Evolutionary conservation across 257 asterid species (phyloP), one percentile per base, ranked within the genome.

Genomic region (Jasminum sambac): DNA sequence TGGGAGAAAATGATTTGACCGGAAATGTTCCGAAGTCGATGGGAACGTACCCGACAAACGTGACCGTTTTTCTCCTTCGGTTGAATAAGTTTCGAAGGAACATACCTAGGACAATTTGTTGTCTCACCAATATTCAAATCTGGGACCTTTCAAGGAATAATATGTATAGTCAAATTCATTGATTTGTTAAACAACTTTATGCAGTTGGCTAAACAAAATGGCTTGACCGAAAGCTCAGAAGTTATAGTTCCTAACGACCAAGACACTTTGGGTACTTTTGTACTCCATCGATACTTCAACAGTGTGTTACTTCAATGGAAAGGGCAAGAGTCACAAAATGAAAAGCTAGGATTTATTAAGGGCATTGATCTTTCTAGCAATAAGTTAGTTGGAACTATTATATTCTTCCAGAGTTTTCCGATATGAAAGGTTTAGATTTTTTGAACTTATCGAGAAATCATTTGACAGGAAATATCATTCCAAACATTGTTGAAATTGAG

Each of bases 401-500:
- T 21, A 21, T 82, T 3, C 86, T 82, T 0, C 10, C n/a, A 8
- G 68, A 70, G 25, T 26, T 75, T 40, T 58, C 67, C 6, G 8
- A 25, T 8, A n/a, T 78, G 72, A 70, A n/a, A 16, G 81, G 73
- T 46, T 52, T 82, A 37, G 41, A 25, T 4, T 78, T 78, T n/a
- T 50, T 72, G 39, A 81, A 78, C 26, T 67, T 81, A 12, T 81
- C 86, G 5, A 66, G 63, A 48, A 78, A 81, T 39, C 66, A 67
- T 17, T 71, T 78, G 64, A 72, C 68, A 9, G 81, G 86, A 61
- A 73, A 44, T 7, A 60, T 82, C 44, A 50, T 57, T 57, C 11
- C 57, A 1, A 25, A 57, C 11, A 63, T 82, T 13, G 62, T 72
- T 40, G 37, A 74, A 8, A 85, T 85, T 81, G 69, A 69, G 44